phyloP scores from a whole-genome alignment of 2,329 filamentous ascomycete genomes.

The Aspergillus vadensis region DNA sequence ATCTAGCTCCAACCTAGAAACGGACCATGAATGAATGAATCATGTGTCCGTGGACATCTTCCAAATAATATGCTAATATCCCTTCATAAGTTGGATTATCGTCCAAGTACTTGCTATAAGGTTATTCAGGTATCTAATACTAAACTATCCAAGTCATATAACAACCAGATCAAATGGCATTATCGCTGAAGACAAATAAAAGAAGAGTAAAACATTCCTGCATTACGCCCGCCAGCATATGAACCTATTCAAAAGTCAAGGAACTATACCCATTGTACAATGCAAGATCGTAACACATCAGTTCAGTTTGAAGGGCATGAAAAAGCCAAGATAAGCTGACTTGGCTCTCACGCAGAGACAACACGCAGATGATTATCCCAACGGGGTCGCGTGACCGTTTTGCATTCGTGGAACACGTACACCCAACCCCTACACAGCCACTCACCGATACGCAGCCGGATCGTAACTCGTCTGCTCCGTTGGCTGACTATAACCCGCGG shows the following conservation, averaged over 20 bases:
- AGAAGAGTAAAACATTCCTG: background rate
- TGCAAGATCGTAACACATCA: conserved; percentile 19
- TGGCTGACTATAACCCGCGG: conserved; percentile 28
- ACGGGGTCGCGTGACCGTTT: background rate
- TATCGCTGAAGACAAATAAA: background rate
- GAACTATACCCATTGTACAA: conserved; percentile 3
- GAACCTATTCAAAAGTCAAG: background rate
- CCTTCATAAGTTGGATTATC: background rate
- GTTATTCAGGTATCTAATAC: background rate
- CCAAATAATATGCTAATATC: conserved; percentile 4
- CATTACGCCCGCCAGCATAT: background rate
- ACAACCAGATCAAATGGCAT: background rate
- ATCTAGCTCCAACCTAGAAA: conserved; percentile 2
- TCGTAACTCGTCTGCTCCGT: conserved; percentile 41
- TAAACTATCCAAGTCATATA: background rate
- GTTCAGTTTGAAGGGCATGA: background rate
- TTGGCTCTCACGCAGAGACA: background rate
- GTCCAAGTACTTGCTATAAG: background rate
- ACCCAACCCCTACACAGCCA: no score
- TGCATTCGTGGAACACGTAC: background rate
- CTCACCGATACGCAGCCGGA: conserved; percentile 35
- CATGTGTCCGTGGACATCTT: background rate
- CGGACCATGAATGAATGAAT: background rate
- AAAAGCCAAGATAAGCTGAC: background rate
- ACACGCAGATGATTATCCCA: background rate